These are phyloP conservation scores for Phycomyces nitens DNA, from an alignment of 192 early-diverging fungal genomes.

Conservation along the genomic window DNA sequence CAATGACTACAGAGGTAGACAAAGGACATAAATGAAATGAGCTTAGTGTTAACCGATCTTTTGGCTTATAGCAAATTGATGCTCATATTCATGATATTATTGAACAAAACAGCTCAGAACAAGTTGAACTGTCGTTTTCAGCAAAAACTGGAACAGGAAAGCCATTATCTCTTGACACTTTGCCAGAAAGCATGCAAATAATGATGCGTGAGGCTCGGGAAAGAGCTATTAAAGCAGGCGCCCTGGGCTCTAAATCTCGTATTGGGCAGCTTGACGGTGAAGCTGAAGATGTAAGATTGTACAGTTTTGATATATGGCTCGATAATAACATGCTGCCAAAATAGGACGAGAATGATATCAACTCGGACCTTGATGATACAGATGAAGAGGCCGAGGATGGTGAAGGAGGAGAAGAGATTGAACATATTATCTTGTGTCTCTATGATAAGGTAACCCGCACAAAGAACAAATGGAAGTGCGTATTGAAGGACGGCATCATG, in stretches of 20 bases:
- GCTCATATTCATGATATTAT: conserved; percentile 53
- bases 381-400: conserved; percentile 61
- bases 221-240: conserved; percentile 29
- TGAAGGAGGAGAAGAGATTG: conserved; percentile 58
- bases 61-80: conserved; percentile 40
- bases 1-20: conserved; percentile 20
- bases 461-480: conserved; percentile 99
- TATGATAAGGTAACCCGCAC: conserved; percentile 85
- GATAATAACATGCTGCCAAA: neutral
- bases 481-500: conserved; percentile 95
- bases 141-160: conserved; percentile 28
- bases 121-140: conserved; percentile 39
- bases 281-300: conserved; percentile 28
- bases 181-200: conserved; percentile 28
- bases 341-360: conserved; percentile 57
- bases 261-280: conserved; percentile 40
- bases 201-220: conserved; percentile 26
- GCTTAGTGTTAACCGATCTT: neutral
- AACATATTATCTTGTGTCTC: conserved; percentile 73
- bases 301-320: neutral
- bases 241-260: conserved; percentile 10
- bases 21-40: neutral
- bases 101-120: conserved; percentile 33
- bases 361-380: conserved; percentile 69
- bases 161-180: conserved; percentile 14